Conservation (phyloP, 164 flowering plant genomes). For the Brasenia schreberi region DNA sequence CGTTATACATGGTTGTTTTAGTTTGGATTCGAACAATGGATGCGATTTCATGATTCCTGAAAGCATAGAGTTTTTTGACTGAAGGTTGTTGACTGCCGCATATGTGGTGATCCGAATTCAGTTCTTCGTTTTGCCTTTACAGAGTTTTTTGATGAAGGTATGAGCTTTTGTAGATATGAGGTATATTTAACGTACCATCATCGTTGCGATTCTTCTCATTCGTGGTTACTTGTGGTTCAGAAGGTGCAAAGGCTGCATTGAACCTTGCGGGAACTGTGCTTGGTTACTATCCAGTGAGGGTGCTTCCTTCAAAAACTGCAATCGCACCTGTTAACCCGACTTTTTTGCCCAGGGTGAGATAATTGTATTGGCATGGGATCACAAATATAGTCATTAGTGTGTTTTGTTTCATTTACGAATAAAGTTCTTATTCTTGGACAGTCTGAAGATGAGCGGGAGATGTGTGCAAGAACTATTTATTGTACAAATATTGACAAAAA, state of each 20-base stretch:
- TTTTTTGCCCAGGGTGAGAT: slow-evolving; percentile 58
- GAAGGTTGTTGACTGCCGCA: slow-evolving; percentile 72
- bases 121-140: slow-evolving; percentile 73
- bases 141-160: slow-evolving; percentile 79
- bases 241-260: slow-evolving; percentile 63
- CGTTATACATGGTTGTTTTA: neutral
- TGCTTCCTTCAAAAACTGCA: slow-evolving; percentile 80
- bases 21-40: too few relatives aligned
- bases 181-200: neutral
- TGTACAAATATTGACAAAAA: slow-evolving; percentile 84
- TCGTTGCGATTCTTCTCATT: neutral
- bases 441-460: slow-evolving; percentile 80
- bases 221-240: slow-evolving; percentile 19
- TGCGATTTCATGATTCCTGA: neutral
- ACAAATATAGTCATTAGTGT: neutral
- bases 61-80: slow-evolving; percentile 4
- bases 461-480: slow-evolving; percentile 80
- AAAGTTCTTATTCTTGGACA: slow-evolving; percentile 9
- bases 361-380: neutral
- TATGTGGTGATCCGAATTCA: slow-evolving; percentile 73
- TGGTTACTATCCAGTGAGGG: slow-evolving; percentile 68
- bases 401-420: neutral
- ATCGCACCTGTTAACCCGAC: slow-evolving; percentile 87
- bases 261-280: slow-evolving; percentile 69
- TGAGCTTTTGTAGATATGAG: neutral